Conservation (phyloP, 2,329 filamentous ascomycete genomes). For the Fusarium metavorans region DNA sequence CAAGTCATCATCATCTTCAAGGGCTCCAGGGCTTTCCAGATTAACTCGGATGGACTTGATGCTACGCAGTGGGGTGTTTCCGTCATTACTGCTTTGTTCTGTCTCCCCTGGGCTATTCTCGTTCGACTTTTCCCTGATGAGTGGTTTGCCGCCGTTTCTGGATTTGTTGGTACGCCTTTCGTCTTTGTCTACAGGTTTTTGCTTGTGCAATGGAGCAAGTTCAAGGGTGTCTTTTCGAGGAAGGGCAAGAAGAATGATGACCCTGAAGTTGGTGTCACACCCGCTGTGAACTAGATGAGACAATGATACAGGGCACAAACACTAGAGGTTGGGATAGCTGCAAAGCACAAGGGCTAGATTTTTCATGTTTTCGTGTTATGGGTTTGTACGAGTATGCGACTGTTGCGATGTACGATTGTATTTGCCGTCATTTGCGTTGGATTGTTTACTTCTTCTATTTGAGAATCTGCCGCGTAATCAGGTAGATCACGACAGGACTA, state of each 20-base stretch:
- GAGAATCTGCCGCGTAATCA: background rate
- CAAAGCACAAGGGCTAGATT: background rate
- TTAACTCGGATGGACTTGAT: background rate
- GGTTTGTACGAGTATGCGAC: background rate
- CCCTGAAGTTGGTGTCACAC: background rate
- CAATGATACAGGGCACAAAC: background rate
- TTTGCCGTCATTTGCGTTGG: background rate
- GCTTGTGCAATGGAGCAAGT: background rate
- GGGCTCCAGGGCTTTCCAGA: constrained; percentile 46
- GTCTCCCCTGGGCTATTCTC: background rate
- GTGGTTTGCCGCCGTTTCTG: background rate
- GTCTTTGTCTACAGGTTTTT: background rate
- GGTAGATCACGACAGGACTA: background rate
- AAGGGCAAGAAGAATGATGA: background rate
- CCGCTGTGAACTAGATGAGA: background rate
- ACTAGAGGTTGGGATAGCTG: background rate
- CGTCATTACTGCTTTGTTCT: background rate
- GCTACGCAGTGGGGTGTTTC: background rate
- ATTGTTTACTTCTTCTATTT: background rate
- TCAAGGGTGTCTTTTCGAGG: background rate
- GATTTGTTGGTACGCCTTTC: background rate
- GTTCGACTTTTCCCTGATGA: background rate
- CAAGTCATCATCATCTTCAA: constrained; percentile 70
- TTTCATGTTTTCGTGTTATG: background rate
- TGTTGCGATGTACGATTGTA: background rate